A percentile compares a stretch with the other conserved stretches of the same genome.
phyloP scores from a whole-genome alignment of 2,329 filamentous ascomycete species.

The Pezicula neosporulosa region DNA sequence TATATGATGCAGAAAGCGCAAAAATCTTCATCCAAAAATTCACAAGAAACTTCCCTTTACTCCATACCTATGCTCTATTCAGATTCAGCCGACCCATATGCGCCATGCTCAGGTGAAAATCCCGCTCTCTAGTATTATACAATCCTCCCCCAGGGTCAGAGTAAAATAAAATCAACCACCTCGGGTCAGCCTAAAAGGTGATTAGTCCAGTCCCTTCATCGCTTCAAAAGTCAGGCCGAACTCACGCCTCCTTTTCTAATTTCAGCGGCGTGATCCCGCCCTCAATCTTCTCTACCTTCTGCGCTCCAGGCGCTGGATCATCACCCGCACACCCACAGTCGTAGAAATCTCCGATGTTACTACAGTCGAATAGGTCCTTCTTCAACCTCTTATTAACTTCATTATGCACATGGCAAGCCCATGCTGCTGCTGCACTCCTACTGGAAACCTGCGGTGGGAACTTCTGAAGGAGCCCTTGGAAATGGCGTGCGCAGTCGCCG shows the following conservation, averaged over 20 bases:
- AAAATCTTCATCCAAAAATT: too few species aligned
- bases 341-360: constrained; percentile 66
- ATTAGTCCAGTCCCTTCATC: not conserved
- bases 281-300: constrained; percentile 25
- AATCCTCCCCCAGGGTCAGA: too few species aligned
- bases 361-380: constrained; percentile 63
- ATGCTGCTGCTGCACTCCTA: constrained; percentile 61
- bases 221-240: not conserved
- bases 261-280: constrained; percentile 28
- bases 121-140: too few species aligned
- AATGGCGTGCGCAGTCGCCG: constrained; percentile 66
- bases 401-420: constrained; percentile 68
- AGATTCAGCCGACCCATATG: too few species aligned
- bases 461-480: constrained; percentile 56
- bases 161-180: constrained; percentile 12
- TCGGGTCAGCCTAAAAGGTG: constrained; percentile 11
- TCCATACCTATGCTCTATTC: too few species aligned
- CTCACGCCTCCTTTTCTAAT: constrained; percentile 26
- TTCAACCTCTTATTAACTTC: constrained; percentile 61
- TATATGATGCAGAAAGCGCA: too few species aligned
- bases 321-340: constrained; percentile 71
- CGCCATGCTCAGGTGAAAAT: too few species aligned
- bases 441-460: constrained; percentile 64
- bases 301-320: constrained; percentile 36
- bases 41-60: too few species aligned